These are phyloP conservation scores for Fusarium continuum DNA, from an alignment of 2,329 filamentous ascomycete genomes.

Conservation along the genomic window DNA sequence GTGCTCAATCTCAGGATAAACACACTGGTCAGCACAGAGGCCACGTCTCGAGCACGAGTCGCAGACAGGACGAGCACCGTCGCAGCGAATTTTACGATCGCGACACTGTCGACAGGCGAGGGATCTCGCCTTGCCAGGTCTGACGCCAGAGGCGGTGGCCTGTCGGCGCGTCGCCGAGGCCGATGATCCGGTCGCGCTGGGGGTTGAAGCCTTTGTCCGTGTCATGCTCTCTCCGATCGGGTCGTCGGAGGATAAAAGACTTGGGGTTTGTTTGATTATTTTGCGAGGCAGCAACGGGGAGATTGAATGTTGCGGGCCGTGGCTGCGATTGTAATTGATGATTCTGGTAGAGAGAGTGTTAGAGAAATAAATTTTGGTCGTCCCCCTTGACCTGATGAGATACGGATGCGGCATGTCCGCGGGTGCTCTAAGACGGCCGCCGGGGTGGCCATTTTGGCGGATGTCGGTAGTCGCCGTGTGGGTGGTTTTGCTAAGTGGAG, in stretches of 20 bases:
- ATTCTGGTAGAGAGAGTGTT: background rate
- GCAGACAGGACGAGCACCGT: constrained; percentile 42
- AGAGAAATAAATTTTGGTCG: background rate
- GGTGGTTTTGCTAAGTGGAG: constrained; percentile 3
- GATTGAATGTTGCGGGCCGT: background rate
- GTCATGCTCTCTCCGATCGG: constrained; percentile 7
- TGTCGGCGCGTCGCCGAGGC: constrained; percentile 36
- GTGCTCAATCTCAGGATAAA: constrained; percentile 44
- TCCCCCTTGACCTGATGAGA: constrained; percentile 6
- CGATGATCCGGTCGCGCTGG: constrained; percentile 23
- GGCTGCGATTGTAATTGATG: too few relatives aligned
- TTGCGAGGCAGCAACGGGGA: background rate
- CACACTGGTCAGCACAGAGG: constrained; percentile 38
- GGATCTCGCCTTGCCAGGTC: constrained; percentile 41
- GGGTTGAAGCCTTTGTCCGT: constrained; percentile 17
- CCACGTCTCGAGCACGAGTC: constrained; percentile 41
- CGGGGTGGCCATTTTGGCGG: constrained; percentile 36
- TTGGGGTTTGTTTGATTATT: constrained; percentile 13
- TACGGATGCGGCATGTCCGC: constrained; percentile 4
- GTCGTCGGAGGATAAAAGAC: background rate
- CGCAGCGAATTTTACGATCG: constrained; percentile 45
- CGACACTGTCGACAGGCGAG: constrained; percentile 44
- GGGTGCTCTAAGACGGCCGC: constrained; percentile 29
- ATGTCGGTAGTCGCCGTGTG: constrained; percentile 30
- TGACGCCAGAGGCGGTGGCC: constrained; percentile 3